Evolutionary conservation across 441 rosid genomes (phyloP).

Genomic region (Erodium moschatum): DNA sequence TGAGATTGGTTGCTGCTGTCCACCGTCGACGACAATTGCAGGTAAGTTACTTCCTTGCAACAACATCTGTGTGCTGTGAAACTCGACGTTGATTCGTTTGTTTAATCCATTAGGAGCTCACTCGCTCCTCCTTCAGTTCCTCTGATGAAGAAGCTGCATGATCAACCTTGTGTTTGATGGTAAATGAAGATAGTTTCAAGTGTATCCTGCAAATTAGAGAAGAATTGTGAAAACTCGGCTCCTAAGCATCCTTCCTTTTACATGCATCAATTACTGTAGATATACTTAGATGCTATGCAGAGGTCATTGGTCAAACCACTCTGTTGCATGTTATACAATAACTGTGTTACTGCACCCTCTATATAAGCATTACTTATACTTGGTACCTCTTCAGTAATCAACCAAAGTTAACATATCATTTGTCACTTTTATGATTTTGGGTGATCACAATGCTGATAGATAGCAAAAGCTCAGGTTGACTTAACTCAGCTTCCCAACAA

Average conservation of each 20-base stretch:
- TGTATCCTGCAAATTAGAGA: too few species aligned
- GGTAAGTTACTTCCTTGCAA: slow-evolving; percentile 19
- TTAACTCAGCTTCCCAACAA: too few species aligned
- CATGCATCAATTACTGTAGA: too few species aligned
- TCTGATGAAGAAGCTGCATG: slow-evolving; percentile 61
- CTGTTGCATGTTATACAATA: neutral
- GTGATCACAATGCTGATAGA: too few species aligned
- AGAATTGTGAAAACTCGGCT: too few species aligned
- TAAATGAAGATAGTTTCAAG: neutral
- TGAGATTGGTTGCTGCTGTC: slow-evolving; percentile 40
- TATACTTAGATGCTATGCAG: neutral
- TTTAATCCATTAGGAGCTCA: slow-evolving; percentile 28
- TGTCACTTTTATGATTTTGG: neutral
- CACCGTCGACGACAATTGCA: slow-evolving; percentile 41
- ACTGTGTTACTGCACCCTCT: neutral
- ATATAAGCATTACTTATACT: neutral
- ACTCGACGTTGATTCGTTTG: neutral
- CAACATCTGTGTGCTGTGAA: too few species aligned
- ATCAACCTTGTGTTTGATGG: slow-evolving; percentile 16
- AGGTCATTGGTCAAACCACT: neutral
- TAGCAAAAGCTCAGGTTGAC: neutral
- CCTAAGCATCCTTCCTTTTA: too few species aligned
- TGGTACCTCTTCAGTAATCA: neutral
- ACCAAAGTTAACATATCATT: neutral
- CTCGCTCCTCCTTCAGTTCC: slow-evolving; percentile 24